Base-by-base conservation (phyloP, 2,329 filamentous ascomycete species). In the Colletotrichum liriopes region DNA sequence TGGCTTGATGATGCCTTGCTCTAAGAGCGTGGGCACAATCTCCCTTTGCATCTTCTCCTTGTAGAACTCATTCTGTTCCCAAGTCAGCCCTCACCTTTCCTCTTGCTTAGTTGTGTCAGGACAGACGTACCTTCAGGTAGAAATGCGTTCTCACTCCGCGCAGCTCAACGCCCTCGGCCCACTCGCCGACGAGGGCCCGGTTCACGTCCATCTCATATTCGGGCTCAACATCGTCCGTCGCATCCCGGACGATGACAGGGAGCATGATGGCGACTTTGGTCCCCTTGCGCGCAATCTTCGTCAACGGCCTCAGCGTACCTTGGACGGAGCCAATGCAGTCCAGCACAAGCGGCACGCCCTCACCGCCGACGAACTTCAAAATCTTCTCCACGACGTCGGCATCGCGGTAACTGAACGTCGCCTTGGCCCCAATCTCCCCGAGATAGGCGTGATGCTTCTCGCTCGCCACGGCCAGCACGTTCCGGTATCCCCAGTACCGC, bases 211-310 rank as follows among this genome's bases (percentile, higher is more conserved):
- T 88, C 52, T 83, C 83, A 67, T 90, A 91, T 74, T 86, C 83
- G 0, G 90, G 89, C 69, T 78, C 81, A 16, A 84, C 78, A 1
- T 81, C 81, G 4, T 84, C 82, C 0, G 82, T 85, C 0, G 89
- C 85, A 72, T 91, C 86, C 59, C 80, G 83, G 59, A 90, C 74
- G 68, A 92, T 89, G 26, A 92, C 85, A 0, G 90, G 90, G 8
- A 93, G 78, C 80, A 92, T 84, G 26, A 91, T 78, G 0, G 89
- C 90, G 0, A 92, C 87, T 35, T 80, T 88, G 4, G 84, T 79
- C 0, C 88, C 88, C 2, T 64, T 78, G 71, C 83, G 78, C 0
- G 87, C 88, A 41, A 92, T 81, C 75, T 83, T 84, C 7, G 84
- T 82, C 52, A 92, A 79, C 5, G 86, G 88, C 41, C 76, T 76